These are phyloP conservation scores for Alternaria arbusti DNA, from an alignment of 2,329 filamentous ascomycete genomes.

Conservation along the genomic window DNA sequence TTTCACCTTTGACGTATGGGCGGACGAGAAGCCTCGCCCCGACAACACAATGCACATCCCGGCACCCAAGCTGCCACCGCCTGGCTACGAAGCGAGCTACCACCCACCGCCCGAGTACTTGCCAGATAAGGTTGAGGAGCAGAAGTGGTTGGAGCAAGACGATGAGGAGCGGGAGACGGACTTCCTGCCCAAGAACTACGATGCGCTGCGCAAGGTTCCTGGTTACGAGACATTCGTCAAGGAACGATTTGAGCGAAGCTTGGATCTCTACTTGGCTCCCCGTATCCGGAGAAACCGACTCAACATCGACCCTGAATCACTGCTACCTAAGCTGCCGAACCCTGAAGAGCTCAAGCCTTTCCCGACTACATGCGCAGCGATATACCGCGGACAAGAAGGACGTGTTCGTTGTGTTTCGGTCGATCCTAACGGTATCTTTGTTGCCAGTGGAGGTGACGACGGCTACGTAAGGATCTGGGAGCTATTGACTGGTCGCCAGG, in stretches of 20 bases:
- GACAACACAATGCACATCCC: slow-evolving; percentile 94
- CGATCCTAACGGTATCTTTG: slow-evolving; percentile 82
- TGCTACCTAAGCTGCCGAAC: slow-evolving; percentile 90
- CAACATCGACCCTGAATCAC: slow-evolving; percentile 92
- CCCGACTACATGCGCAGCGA: slow-evolving; percentile 84
- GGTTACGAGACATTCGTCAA: slow-evolving; percentile 91
- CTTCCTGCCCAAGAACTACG: slow-evolving; percentile 82
- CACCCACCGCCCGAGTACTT: slow-evolving; percentile 95
- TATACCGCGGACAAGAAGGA: slow-evolving; percentile 88
- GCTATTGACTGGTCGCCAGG: slow-evolving; percentile 80
- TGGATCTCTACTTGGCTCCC: slow-evolving; percentile 94
- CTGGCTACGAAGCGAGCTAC: slow-evolving; percentile 94
- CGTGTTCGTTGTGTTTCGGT: slow-evolving; percentile 84
- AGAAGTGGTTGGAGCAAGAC: slow-evolving; percentile 83
- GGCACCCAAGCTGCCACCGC: slow-evolving; percentile 89
- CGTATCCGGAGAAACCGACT: slow-evolving; percentile 90
- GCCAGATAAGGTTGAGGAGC: slow-evolving; percentile 81
- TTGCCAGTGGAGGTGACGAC: slow-evolving; percentile 94
- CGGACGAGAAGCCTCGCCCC: slow-evolving; percentile 81
- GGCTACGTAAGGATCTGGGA: slow-evolving; percentile 92
- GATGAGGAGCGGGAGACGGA: slow-evolving; percentile 91
- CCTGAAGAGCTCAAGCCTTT: slow-evolving; percentile 95
- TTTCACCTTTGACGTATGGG: slow-evolving; percentile 85
- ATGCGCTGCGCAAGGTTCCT: slow-evolving; percentile 86
- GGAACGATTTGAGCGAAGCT: slow-evolving; percentile 92